These are phyloP conservation scores for Zygosaccharomyces pseudobailii DNA, from an alignment of 1,139 yeast genomes.

Conservation along the genomic window DNA sequence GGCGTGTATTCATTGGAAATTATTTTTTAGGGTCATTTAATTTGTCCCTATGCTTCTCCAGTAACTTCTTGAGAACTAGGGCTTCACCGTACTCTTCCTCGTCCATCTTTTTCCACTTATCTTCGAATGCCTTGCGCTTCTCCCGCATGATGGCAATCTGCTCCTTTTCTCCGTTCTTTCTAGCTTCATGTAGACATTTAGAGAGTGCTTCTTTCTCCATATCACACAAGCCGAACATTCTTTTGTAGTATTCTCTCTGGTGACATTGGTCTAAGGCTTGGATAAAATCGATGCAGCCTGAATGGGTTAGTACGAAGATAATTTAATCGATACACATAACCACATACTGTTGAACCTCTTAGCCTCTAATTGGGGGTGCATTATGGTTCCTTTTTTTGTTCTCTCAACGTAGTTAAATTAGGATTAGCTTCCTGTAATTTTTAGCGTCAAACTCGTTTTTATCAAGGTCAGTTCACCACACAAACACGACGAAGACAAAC, in stretches of 20 bases:
- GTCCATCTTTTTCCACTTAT: slow-evolving; percentile 54
- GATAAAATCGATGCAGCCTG: slow-evolving; percentile 74
- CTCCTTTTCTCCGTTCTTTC: slow-evolving; percentile 61
- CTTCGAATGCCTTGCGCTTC: slow-evolving; percentile 50
- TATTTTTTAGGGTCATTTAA: neutral
- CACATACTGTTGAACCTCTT: slow-evolving; percentile 39
- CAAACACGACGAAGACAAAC: neutral
- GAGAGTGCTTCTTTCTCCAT: slow-evolving; percentile 75
- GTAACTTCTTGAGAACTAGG: slow-evolving; percentile 60
- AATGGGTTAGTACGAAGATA: slow-evolving; percentile 7
- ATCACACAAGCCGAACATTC: slow-evolving; percentile 83
- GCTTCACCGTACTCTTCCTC: slow-evolving; percentile 83
- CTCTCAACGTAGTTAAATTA: neutral
- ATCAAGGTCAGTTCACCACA: no score
- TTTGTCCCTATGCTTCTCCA: slow-evolving; percentile 41
- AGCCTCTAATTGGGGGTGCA: slow-evolving; percentile 43
- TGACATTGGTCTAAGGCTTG: slow-evolving; percentile 91
- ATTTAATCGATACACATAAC: neutral
- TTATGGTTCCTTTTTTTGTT: slow-evolving; percentile 11
- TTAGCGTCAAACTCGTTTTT: neutral
- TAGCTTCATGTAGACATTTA: slow-evolving; percentile 73
- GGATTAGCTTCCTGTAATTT: neutral
- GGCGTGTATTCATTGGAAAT: neutral
- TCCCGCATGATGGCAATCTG: slow-evolving; percentile 56
- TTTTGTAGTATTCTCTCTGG: slow-evolving; percentile 59